phyloP scores from a whole-genome alignment of 2,329 filamentous ascomycete species.

The Ceratocystis cubensis region DNA sequence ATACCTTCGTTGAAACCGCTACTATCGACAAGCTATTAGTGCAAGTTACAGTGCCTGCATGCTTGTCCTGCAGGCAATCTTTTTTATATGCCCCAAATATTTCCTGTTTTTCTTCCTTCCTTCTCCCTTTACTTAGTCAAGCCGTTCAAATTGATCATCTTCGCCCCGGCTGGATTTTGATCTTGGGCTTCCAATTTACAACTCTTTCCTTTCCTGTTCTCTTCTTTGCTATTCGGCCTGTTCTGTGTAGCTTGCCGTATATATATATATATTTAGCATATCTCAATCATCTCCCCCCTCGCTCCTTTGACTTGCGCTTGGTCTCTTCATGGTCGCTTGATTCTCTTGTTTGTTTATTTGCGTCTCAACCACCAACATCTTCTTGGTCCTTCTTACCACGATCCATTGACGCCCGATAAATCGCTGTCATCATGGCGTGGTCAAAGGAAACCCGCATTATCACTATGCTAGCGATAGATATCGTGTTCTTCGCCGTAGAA shows the following conservation, averaged over 20 bases:
- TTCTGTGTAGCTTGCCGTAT: too few relatives aligned
- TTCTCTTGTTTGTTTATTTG: constrained; percentile 4
- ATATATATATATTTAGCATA: too few relatives aligned
- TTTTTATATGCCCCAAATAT: too few relatives aligned
- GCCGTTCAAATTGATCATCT: too few relatives aligned
- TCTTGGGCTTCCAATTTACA: too few relatives aligned
- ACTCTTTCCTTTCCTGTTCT: background rate
- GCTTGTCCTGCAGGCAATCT: too few relatives aligned
- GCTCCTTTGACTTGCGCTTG: background rate
- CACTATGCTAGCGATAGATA: constrained; percentile 84
- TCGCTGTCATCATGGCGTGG: constrained; percentile 52
- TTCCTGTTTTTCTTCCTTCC: too few relatives aligned
- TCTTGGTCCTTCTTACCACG: background rate
- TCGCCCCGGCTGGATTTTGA: too few relatives aligned
- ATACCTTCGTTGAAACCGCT: too few relatives aligned
- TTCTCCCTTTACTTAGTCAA: too few relatives aligned
- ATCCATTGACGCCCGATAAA: background rate
- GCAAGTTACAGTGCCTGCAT: too few relatives aligned
- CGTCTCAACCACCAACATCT: background rate
- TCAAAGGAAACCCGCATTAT: constrained; percentile 87
- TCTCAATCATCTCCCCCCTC: background rate
- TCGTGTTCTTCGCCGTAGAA: constrained; percentile 81
- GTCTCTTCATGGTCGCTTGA: background rate
- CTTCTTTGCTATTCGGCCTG: background rate
- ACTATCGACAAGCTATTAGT: too few relatives aligned